Percentiles rank a stretch among this genome's conserved stretches.
Evolutionary conservation across 2,329 filamentous ascomycete species (phyloP).

Genomic region (Ustilaginoidea virens): DNA sequence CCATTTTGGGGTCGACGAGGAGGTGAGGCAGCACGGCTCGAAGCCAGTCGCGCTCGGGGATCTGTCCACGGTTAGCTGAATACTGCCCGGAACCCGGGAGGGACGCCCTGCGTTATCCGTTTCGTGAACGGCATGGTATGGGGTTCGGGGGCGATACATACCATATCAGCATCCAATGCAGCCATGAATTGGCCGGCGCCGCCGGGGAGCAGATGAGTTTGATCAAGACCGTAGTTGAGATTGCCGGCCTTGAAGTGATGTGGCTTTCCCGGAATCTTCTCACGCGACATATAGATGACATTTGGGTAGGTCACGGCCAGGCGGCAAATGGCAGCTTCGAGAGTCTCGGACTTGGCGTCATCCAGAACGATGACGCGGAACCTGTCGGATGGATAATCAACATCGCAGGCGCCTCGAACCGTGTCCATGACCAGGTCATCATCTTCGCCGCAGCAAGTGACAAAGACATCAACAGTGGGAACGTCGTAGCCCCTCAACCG

Average conservation of each 20-base stretch:
- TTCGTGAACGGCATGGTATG: no score
- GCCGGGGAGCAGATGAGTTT: slow-evolving; percentile 32
- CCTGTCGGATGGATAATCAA: slow-evolving; percentile 37
- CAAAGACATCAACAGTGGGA: slow-evolving; percentile 39
- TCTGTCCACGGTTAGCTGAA: no score
- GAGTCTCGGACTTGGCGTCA: slow-evolving; percentile 30
- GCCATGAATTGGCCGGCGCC: slow-evolving; percentile 43
- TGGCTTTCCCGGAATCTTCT: slow-evolving; percentile 30
- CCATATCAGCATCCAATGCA: slow-evolving; percentile 53
- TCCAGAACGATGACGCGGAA: slow-evolving; percentile 41
- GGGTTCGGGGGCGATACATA: slow-evolving; percentile 14
- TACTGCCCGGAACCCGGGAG: no score
- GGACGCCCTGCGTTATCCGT: no score
- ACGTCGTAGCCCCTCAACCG: slow-evolving; percentile 30
- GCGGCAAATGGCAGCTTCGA: slow-evolving; percentile 23
- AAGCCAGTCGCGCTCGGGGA: slow-evolving; percentile 45
- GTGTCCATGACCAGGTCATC: slow-evolving; percentile 41
- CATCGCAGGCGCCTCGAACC: slow-evolving; percentile 33
- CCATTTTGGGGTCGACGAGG: slow-evolving; percentile 39
- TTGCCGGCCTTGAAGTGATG: slow-evolving; percentile 51
- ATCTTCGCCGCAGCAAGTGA: slow-evolving; percentile 43
- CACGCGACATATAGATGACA: slow-evolving; percentile 35
- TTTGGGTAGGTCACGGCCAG: slow-evolving; percentile 28
- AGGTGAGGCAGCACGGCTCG: slow-evolving; percentile 44
- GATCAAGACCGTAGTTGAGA: slow-evolving; percentile 42